These are phyloP conservation scores for Akanthomyces muscarius DNA, from an alignment of 2,329 filamentous ascomycete genomes.

Conservation along the genomic window DNA sequence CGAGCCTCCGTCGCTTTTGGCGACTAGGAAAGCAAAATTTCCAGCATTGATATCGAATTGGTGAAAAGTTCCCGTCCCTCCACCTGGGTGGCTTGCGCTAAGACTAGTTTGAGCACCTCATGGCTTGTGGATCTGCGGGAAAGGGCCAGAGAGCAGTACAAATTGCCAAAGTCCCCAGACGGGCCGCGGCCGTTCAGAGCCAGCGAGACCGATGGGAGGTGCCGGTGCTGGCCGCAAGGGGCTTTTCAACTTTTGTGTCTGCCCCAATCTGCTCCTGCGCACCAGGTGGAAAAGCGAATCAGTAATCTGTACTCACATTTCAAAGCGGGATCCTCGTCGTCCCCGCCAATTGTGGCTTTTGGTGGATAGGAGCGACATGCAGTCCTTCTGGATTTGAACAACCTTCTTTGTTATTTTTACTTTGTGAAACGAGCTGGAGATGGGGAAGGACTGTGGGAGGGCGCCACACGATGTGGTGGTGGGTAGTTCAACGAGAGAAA, in stretches of 20 bases:
- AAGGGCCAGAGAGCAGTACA: not conserved
- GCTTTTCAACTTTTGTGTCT: no score
- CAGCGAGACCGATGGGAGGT: no score
- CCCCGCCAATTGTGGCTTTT: not conserved
- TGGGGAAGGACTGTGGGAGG: not conserved
- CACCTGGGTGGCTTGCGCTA: constrained; percentile 8
- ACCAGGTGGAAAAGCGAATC: not conserved
- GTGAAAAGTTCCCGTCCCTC: not conserved
- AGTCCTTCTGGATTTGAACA: not conserved
- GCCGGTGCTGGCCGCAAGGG: no score
- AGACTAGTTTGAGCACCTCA: not conserved
- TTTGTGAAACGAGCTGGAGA: constrained; percentile 10
- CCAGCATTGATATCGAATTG: not conserved
- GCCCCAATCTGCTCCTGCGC: not conserved
- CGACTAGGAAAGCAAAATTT: not conserved
- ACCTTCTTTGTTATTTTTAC: constrained; percentile 7
- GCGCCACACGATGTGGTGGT: constrained; percentile 8
- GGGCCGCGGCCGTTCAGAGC: not conserved
- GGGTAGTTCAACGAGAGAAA: not conserved
- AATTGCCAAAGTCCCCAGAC: not conserved
- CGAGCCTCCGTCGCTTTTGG: not conserved
- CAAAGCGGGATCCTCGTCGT: not conserved
- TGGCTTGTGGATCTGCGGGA: constrained; percentile 12
- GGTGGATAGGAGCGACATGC: constrained; percentile 4
- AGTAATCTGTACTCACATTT: not conserved